Base-by-base conservation (phyloP, 495 filamentous ascomycete species). In the Lichenothelia convexa region DNA sequence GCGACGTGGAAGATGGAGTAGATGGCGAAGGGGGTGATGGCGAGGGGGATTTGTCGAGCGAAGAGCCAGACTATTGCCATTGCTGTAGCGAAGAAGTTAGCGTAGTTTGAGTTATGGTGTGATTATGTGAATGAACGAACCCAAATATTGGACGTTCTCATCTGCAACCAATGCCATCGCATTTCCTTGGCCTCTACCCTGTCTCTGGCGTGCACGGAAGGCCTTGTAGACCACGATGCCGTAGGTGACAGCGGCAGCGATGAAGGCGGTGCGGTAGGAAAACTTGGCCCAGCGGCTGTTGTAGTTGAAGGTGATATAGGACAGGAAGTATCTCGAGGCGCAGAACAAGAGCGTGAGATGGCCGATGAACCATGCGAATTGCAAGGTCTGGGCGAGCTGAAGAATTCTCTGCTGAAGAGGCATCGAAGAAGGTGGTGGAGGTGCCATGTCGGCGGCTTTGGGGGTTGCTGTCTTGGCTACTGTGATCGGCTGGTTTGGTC, bases 151-250 rank as follows among this genome's bases (percentile, higher is more conserved):
- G 32, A 95, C 80, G 60, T 97, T 97, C 68, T 95, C 89, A 56
- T 97, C 89, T 13, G 71, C 60, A 37, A 73, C 64, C 41, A 89
- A 58, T 44, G 73, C 71, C 32, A 85, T 20, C 18, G 60, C 35
- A 19, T 56, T 53, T 43, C 73, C 71, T 43, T 61, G 64, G 6
- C 24, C 34, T 43, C 71, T 68, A 27, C 69, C 60, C 30, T 60
- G 59, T 42, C 62, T 60, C 50, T 62, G 66, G 39, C 81, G 74
- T 41, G 89, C 80, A 39, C 86, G 74, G 61, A 80, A 86, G 35
- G 82, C 83, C 70, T 97, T 97, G 68, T 92, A 95, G n/a, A 95
- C 91, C 15, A 97, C 89, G 41, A 97, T 94, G 44, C 91, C 89
- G 59, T 97, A 97, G 2, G 89, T 95, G 19, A 70, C 71, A 9